phyloP scores from a whole-genome alignment of 2,329 filamentous ascomycete genomes.

The Xylariaceae sp. region DNA sequence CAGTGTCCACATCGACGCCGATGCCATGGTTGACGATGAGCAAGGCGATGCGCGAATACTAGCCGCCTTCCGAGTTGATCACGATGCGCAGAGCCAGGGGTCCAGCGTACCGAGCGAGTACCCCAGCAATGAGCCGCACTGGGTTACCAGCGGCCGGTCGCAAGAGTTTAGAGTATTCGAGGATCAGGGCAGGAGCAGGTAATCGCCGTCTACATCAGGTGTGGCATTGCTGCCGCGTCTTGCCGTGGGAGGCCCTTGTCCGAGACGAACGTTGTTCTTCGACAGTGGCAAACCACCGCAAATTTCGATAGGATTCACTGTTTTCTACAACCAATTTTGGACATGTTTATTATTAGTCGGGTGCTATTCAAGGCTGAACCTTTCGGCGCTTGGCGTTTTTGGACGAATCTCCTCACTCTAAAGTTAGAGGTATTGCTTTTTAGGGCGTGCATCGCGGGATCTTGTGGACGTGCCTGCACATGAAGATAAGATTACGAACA shows the following conservation, averaged over 20 bases:
- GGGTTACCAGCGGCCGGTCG: conserved; percentile 17
- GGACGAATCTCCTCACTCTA: no score
- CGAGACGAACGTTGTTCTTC: no score
- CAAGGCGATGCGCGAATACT: conserved; percentile 6
- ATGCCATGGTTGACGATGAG: conserved; percentile 23
- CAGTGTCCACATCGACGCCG: conserved; percentile 24
- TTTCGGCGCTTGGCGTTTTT: no score
- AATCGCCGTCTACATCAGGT: neutral
- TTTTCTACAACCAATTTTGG: no score
- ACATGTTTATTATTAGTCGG: no score
- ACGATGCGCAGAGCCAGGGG: conserved; percentile 17
- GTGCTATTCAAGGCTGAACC: no score
- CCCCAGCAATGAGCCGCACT: conserved; percentile 26
- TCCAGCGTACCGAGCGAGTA: conserved; percentile 30
- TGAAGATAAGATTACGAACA: conserved; percentile 2
- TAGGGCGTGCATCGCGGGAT: neutral
- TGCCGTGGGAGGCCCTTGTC: no score
- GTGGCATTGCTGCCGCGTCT: neutral
- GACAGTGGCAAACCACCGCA: no score
- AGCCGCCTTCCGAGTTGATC: conserved; percentile 3
- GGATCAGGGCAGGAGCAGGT: conserved; percentile 3
- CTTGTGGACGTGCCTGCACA: no score
- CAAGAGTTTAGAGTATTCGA: conserved; percentile 18
- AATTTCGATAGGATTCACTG: no score
- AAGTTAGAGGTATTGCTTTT: no score